Evolutionary conservation across 768 basidiomycete genomes (phyloP).

Genomic region (Jaapia argillacea): DNA sequence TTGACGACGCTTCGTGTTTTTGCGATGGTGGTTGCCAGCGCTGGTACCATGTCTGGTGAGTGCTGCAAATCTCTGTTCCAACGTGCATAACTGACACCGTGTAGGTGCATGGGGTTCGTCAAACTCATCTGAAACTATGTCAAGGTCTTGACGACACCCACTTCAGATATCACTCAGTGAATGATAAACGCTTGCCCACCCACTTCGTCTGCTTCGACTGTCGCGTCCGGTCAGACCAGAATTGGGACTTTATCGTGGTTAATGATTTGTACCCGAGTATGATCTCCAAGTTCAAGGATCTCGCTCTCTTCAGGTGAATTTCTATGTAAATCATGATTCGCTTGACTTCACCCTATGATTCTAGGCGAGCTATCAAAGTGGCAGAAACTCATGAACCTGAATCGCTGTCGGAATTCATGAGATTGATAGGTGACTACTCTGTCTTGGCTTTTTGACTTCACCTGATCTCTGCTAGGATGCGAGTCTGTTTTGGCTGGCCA

Average conservation of each 20-base stretch:
- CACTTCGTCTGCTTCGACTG: conserved; percentile 72
- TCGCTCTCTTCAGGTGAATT: conserved; percentile 59
- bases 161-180: conserved; percentile 50
- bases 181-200: conserved; percentile 47
- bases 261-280: conserved; percentile 45
- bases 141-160: neutral
- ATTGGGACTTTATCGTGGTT: conserved; percentile 60
- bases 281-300: conserved; percentile 53
- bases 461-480: conserved; percentile 30
- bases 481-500: conserved; percentile 46
- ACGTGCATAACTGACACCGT: conserved; percentile 1
- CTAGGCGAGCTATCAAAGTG: conserved; percentile 61
- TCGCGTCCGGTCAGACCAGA: conserved; percentile 51
- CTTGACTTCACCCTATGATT: neutral
- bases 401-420: conserved; percentile 41
- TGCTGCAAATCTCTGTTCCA: neutral
- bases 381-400: conserved; percentile 39
- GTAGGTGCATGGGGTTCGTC: conserved; percentile 52
- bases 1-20: conserved; percentile 39
- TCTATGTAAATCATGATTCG: conserved; percentile 1
- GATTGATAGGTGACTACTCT: conserved; percentile 40
- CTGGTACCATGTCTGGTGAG: conserved; percentile 75
- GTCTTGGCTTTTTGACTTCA: neutral
- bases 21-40: conserved; percentile 67
- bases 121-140: neutral